Evolutionary conservation across 2,329 filamentous ascomycete genomes (phyloP).

Genomic region (Metarhizium sp.): DNA sequence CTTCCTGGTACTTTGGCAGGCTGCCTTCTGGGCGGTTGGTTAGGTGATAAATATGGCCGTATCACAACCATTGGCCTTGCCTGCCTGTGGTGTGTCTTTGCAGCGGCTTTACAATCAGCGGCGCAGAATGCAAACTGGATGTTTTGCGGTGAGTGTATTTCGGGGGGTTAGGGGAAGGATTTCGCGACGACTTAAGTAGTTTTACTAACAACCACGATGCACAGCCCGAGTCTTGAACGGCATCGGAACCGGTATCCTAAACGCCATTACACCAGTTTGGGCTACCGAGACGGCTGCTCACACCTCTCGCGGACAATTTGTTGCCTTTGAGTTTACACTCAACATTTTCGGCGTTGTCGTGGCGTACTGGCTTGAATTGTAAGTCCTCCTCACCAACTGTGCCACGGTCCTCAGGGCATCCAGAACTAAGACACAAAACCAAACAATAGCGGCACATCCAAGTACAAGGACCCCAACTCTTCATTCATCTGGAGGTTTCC

Average conservation of each 20-base stretch:
- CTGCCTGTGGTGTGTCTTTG: conserved; percentile 46
- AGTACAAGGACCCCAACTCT: conserved; percentile 47
- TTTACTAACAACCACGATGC: conserved; percentile 26
- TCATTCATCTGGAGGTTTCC: conserved; percentile 59
- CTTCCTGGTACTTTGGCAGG: conserved; percentile 37
- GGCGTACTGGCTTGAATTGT: conserved; percentile 50
- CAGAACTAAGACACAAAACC: not conserved
- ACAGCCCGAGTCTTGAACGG: conserved; percentile 40
- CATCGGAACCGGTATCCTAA: conserved; percentile 41
- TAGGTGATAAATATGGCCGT: conserved; percentile 43
- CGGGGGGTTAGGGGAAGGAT: conserved; percentile 22
- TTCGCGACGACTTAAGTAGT: conserved; percentile 42
- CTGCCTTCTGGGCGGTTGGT: conserved; percentile 37
- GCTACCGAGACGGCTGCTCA: conserved; percentile 38
- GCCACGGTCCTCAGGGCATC: not conserved
- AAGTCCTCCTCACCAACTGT: conserved; percentile 4
- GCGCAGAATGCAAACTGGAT: conserved; percentile 61
- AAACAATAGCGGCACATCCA: conserved; percentile 39
- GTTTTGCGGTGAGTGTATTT: conserved; percentile 45
- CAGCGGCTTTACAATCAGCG: conserved; percentile 55
- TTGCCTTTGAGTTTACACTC: conserved; percentile 63
- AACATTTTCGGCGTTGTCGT: conserved; percentile 62
- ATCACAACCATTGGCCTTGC: conserved; percentile 50
- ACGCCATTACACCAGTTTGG: conserved; percentile 38
- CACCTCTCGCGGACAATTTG: conserved; percentile 54